phyloP scores from a whole-genome alignment of 2,329 filamentous ascomycete species.

The Cryphonectria nitschkei region DNA sequence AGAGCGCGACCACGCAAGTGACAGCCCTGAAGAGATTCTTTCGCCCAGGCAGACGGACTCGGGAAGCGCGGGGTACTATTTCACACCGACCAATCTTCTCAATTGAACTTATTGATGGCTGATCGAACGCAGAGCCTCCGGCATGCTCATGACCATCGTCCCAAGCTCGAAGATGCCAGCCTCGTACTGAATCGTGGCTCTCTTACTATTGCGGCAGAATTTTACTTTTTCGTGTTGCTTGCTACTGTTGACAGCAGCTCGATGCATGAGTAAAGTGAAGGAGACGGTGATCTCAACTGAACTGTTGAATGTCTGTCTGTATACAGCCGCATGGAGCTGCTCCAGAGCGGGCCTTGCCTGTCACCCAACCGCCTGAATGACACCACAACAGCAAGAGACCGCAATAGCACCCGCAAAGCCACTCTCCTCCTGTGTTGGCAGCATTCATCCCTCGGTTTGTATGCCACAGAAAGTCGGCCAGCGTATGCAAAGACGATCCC shows the following conservation, averaged over 20 bases:
- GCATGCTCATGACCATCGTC: background rate
- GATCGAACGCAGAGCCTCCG: background rate
- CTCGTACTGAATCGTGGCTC: background rate
- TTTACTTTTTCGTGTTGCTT: background rate
- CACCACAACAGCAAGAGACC: too few relatives aligned
- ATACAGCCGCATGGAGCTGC: background rate
- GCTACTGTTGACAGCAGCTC: background rate
- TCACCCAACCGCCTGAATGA: background rate
- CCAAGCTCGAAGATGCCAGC: background rate
- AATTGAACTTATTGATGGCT: background rate
- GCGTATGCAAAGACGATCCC: background rate
- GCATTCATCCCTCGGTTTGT: background rate
- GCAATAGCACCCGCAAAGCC: too few relatives aligned
- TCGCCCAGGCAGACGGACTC: constrained; percentile 6
- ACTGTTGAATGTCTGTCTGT: too few relatives aligned
- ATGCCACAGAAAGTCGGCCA: background rate
- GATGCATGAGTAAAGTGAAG: background rate
- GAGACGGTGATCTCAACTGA: background rate
- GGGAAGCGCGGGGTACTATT: background rate
- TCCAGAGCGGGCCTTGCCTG: background rate
- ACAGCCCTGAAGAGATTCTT: background rate
- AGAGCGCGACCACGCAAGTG: background rate
- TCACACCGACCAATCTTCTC: background rate
- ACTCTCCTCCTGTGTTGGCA: background rate
- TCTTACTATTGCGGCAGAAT: background rate